Evolutionary conservation across 139 green algal genomes (phyloP).

Genomic region (Picochlorum sp.): DNA sequence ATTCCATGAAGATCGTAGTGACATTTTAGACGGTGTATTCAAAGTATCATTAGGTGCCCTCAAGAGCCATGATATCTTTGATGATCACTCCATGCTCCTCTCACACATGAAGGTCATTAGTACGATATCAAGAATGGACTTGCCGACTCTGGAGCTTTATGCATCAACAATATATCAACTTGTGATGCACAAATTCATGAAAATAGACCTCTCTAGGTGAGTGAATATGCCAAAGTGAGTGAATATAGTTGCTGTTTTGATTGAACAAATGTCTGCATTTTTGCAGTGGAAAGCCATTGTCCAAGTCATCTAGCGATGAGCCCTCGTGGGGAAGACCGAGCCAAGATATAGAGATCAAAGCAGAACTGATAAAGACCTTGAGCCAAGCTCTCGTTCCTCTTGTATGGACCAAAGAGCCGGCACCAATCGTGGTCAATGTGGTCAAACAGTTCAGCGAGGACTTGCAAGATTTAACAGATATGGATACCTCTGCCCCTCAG

Average conservation of each 20-base stretch:
- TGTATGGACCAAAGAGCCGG: neutral
- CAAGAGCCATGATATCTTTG: conserved; percentile 1
- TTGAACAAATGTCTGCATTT: too few relatives aligned
- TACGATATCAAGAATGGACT: conserved; percentile 24
- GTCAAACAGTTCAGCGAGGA: conserved; percentile 10
- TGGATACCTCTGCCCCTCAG: conserved; percentile 9
- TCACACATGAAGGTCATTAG: conserved; percentile 33
- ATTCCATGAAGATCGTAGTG: neutral
- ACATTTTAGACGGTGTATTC: neutral
- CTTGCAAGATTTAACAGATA: conserved; percentile 28
- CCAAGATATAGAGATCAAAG: conserved; percentile 33
- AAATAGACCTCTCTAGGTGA: conserved; percentile 6
- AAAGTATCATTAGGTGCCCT: conserved; percentile 3
- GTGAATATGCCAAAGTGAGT: too few relatives aligned
- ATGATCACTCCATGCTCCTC: conserved; percentile 4
- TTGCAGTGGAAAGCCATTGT: conserved; percentile 1
- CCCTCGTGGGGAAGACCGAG: conserved; percentile 16
- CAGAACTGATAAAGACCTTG: conserved; percentile 36
- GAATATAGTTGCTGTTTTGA: too few relatives aligned
- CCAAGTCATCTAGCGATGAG: neutral
- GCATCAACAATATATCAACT: conserved; percentile 24
- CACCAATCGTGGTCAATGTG: conserved; percentile 17
- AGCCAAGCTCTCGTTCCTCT: conserved; percentile 30
- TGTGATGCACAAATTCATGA: conserved; percentile 21
- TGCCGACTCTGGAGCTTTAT: conserved; percentile 25